Evolutionary conservation across 164 flowering plant species (phyloP).

Genomic region (Magnolia kwangsiensis): DNA sequence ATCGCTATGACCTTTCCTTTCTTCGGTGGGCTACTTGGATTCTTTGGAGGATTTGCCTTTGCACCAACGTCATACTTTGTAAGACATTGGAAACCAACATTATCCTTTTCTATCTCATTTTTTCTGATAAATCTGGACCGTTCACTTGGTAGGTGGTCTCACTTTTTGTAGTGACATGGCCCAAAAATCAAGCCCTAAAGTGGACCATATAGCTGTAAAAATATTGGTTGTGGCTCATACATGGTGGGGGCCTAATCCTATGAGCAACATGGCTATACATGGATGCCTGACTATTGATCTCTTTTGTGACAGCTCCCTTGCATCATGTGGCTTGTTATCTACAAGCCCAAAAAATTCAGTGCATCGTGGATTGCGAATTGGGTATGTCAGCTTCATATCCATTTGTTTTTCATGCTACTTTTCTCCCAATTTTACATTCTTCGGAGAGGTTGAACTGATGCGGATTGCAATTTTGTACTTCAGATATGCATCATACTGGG

Average conservation of each 20-base stretch:
- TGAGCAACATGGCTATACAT: background rate
- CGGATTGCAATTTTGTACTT: background rate
- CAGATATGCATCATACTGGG: conserved; percentile 15
- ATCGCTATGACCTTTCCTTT: conserved; percentile 63
- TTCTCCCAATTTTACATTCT: background rate
- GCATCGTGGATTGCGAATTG: conserved; percentile 59
- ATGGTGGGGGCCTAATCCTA: too few relatives aligned
- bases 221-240: background rate
- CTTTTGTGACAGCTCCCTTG: conserved; percentile 57
- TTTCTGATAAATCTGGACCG: background rate
- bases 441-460: background rate
- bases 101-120: background rate
- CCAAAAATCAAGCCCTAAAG: background rate
- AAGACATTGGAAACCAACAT: conserved; percentile 15
- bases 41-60: conserved; percentile 74
- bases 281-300: background rate
- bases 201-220: background rate
- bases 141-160: background rate
- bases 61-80: conserved; percentile 65
- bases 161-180: background rate
- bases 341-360: conserved; percentile 55
- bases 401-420: background rate
- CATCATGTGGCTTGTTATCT: conserved; percentile 58
- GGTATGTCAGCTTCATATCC: conserved; percentile 24
- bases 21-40: conserved; percentile 69